A percentile compares a stretch with the other conserved stretches of the same genome.
phyloP scores from a whole-genome alignment of 2,329 filamentous ascomycete genomes.

The Talaromyces sp. region DNA sequence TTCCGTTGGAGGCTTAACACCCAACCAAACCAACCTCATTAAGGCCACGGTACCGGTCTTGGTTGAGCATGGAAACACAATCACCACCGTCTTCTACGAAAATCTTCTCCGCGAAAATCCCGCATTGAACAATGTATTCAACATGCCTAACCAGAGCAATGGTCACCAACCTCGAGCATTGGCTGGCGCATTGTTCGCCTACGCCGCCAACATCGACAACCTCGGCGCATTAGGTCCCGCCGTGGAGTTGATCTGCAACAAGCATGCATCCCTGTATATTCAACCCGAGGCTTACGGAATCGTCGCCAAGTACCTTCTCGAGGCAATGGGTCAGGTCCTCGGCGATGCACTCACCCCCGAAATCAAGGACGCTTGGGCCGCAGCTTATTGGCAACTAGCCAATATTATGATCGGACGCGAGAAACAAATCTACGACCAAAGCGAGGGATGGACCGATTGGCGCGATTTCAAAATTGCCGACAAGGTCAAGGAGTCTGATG shows the following conservation, averaged over 20 bases:
- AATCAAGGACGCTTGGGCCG: constrained; percentile 68
- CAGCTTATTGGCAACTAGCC: constrained; percentile 73
- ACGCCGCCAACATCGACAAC: constrained; percentile 72
- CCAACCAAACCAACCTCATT: constrained; percentile 65
- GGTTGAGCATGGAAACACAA: constrained; percentile 66
- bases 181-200: constrained; percentile 69
- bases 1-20: constrained; percentile 21
- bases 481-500: constrained; percentile 67
- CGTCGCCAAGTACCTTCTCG: constrained; percentile 69
- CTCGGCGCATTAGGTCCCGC: constrained; percentile 60
- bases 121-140: constrained; percentile 71
- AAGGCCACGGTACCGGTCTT: constrained; percentile 72
- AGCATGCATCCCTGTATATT: constrained; percentile 72
- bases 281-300: constrained; percentile 70
- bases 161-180: constrained; percentile 71
- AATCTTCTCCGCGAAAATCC: constrained; percentile 68
- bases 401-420: constrained; percentile 72
- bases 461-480: constrained; percentile 66
- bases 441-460: constrained; percentile 68
- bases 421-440: constrained; percentile 62
- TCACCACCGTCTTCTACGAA: constrained; percentile 72
- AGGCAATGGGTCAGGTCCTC: constrained; percentile 68
- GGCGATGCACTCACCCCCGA: constrained; percentile 68
- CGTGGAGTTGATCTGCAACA: constrained; percentile 72
- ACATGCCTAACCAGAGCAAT: constrained; percentile 68